phyloP scores from a whole-genome alignment of 305 asterid species.

The Fraxinus ornus region DNA sequence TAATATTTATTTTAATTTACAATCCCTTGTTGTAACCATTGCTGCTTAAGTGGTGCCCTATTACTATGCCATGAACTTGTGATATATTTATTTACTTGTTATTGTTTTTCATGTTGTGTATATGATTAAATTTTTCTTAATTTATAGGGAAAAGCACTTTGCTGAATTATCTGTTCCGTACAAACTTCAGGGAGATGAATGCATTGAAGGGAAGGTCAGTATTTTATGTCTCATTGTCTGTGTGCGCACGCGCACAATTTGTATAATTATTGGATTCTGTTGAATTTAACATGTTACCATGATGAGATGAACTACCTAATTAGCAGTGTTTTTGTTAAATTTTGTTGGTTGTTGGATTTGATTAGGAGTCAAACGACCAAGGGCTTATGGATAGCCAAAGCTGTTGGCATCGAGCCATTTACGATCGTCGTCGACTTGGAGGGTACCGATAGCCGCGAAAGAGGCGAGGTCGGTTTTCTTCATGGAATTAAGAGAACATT shows the following conservation, averaged over 20 bases:
- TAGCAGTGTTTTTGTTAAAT: not conserved
- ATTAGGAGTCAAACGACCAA: slow-evolving; percentile 61
- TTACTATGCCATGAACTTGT: not conserved
- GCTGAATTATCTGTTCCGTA: slow-evolving; percentile 55
- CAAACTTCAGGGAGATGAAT: slow-evolving; percentile 69
- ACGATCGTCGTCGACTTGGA: slow-evolving; percentile 71
- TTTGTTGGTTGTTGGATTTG: slow-evolving; percentile 14
- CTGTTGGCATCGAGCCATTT: slow-evolving; percentile 51
- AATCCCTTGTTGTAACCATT: not conserved
- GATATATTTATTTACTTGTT: not conserved
- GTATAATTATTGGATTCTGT: not conserved
- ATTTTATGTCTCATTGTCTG: not conserved
- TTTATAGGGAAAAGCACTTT: slow-evolving; percentile 61
- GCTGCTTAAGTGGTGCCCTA: not conserved
- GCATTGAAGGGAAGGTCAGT: slow-evolving; percentile 55
- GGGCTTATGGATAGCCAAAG: slow-evolving; percentile 74
- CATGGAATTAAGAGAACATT: not conserved
- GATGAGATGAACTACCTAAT: not conserved
- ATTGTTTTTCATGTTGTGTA: not conserved
- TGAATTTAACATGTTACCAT: not conserved
- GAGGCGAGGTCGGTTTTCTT: slow-evolving; percentile 59
- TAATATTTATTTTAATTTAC: not conserved
- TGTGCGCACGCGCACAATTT: not conserved
- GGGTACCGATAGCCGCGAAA: slow-evolving; percentile 77
- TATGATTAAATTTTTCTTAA: not conserved